Evolutionary conservation across 306 rosid species (phyloP).

Genomic region (Bauhinia variegata): DNA sequence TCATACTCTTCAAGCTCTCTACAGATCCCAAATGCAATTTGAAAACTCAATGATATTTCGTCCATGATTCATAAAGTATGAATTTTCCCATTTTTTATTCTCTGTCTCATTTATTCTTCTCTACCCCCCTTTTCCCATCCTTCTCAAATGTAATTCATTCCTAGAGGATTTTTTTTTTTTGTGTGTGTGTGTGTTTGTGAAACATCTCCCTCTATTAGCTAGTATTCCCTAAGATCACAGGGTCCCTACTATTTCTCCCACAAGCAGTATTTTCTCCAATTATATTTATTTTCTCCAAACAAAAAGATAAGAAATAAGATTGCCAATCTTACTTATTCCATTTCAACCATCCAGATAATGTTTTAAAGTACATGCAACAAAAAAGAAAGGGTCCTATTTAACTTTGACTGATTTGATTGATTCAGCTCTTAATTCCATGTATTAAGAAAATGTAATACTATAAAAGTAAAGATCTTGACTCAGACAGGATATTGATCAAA

Average conservation of each 20-base stretch:
- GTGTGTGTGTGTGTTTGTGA: too few relatives aligned
- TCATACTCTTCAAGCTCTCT: constrained; percentile 7
- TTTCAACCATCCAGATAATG: constrained; percentile 20
- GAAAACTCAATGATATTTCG: neutral
- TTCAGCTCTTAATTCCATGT: neutral
- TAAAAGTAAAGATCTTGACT: neutral
- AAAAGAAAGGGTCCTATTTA: constrained; percentile 35
- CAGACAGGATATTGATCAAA: constrained; percentile 5
- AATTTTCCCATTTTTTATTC: neutral
- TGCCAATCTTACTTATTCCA: neutral
- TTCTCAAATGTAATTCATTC: neutral
- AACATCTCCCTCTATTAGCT: neutral
- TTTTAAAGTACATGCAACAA: constrained; percentile 19
- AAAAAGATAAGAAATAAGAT: neutral
- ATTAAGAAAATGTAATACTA: neutral
- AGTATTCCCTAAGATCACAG: neutral
- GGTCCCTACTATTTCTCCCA: neutral
- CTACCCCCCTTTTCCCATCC: neutral
- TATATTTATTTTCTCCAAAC: neutral
- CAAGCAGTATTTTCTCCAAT: neutral
- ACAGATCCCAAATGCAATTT: constrained; percentile 1
- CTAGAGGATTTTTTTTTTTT: neutral
- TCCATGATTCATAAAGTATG: neutral
- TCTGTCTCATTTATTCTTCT: neutral
- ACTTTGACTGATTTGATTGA: constrained; percentile 12